Evolutionary conservation across 495 filamentous ascomycete species (phyloP).

Genomic region (Evernia prunastri): DNA sequence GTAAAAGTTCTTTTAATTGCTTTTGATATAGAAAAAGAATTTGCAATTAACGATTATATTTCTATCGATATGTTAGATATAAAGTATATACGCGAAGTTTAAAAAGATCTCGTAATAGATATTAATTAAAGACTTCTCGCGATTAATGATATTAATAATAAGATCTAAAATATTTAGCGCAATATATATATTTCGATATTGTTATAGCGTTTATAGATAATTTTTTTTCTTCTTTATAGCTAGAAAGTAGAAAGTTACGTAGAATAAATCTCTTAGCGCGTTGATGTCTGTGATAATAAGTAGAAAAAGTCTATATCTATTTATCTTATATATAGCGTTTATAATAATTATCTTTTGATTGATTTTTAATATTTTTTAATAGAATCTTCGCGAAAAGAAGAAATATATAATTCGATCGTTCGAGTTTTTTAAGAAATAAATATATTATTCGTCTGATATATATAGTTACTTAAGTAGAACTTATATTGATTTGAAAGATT

Average conservation of each 20-base stretch:
- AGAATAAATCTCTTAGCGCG: background rate
- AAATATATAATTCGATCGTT: background rate
- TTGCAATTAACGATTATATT: background rate
- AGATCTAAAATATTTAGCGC: background rate
- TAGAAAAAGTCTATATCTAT: background rate
- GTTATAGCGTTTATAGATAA: background rate
- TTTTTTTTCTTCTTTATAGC: background rate
- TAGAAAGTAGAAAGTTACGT: background rate
- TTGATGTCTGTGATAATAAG: background rate
- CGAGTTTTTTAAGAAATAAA: background rate
- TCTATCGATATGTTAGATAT: background rate
- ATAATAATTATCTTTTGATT: background rate
- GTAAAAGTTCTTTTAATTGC: background rate
- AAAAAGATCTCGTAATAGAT: background rate
- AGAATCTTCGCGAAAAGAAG: background rate
- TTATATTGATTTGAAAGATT: background rate
- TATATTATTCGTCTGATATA: background rate
- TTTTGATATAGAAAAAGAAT: background rate
- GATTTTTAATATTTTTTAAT: background rate
- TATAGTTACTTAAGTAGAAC: background rate
- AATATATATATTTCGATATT: background rate
- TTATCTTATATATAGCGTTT: background rate
- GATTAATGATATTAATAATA: background rate
- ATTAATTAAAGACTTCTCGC: background rate
- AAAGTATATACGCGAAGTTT: background rate